Percentiles rank a stretch among this genome's conserved stretches.
phyloP scores from a whole-genome alignment of 2,329 filamentous ascomycete species.

The Neonectria magnoliae region DNA sequence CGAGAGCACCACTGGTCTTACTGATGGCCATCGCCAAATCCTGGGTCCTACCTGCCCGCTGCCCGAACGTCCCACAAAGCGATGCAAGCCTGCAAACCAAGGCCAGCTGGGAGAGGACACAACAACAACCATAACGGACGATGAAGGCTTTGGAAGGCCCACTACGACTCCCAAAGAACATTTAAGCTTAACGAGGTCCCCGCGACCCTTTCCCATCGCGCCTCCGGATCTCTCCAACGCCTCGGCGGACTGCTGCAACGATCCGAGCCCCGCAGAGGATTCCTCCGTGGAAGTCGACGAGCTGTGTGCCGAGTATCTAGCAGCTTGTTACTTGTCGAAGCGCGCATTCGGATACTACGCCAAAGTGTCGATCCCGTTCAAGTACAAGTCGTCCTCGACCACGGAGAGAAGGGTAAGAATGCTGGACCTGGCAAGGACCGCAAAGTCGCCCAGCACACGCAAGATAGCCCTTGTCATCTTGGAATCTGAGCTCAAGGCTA shows the following conservation, averaged over 20 bases:
- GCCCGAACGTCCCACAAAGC: background rate
- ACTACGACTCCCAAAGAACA: background rate
- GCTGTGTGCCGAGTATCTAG: conserved; percentile 9
- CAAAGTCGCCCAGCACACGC: background rate
- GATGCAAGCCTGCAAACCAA: background rate
- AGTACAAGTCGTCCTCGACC: background rate
- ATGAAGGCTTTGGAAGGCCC: background rate
- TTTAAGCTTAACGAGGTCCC: background rate
- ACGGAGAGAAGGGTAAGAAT: conserved; percentile 1
- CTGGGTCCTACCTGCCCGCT: background rate
- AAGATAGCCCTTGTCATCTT: background rate
- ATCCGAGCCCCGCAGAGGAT: background rate
- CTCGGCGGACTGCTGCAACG: background rate
- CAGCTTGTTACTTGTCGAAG: conserved; percentile 1
- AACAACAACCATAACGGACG: background rate
- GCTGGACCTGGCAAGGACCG: conserved; percentile 8
- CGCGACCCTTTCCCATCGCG: background rate
- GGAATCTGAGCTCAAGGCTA: background rate
- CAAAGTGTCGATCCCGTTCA: background rate
- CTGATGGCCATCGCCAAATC: background rate
- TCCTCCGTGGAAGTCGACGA: background rate
- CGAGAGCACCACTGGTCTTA: background rate
- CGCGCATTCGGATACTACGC: background rate
- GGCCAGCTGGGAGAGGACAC: background rate
- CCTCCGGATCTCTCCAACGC: background rate